Conservation (phyloP, 208 protist species). For the Porcisia deanei region DNA sequence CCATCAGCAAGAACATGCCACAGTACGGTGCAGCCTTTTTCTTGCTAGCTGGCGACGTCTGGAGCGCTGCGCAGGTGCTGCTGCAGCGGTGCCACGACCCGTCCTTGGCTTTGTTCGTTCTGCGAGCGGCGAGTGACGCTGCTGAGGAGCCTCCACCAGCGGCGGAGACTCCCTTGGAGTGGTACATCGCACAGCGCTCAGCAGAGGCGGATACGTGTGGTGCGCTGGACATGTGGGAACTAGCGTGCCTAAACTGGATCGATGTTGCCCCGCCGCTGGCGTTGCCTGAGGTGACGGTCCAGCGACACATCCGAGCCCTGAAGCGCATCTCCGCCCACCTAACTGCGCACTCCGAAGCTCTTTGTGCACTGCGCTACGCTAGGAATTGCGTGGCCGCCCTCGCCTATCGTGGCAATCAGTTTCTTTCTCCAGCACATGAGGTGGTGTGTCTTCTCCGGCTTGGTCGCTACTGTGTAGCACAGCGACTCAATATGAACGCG, state of each 20-base stretch:
- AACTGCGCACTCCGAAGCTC: constrained; percentile 57
- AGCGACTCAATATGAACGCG: constrained; percentile 46
- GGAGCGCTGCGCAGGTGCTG: constrained; percentile 86
- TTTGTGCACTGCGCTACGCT: constrained; percentile 59
- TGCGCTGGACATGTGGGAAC: constrained; percentile 64
- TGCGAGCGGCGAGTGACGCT: constrained; percentile 47
- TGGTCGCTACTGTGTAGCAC: constrained; percentile 54
- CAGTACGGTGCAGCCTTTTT: constrained; percentile 94
- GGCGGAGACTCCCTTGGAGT: constrained; percentile 29
- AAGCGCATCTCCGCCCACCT: constrained; percentile 43
- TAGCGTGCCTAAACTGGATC: constrained; percentile 63
- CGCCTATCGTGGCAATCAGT: constrained; percentile 36
- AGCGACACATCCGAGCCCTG: constrained; percentile 34
- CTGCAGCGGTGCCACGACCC: constrained; percentile 76
- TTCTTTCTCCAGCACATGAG: constrained; percentile 47
- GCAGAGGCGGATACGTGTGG: constrained; percentile 29
- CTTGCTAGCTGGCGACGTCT: constrained; percentile 84
- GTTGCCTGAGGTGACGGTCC: constrained; percentile 21
- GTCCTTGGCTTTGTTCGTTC: constrained; percentile 76
- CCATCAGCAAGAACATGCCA: constrained; percentile 86
- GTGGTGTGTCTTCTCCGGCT: constrained; percentile 54
- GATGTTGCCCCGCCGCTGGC: constrained; percentile 23
- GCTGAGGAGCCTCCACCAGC: background rate
- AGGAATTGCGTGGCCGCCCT: constrained; percentile 45
- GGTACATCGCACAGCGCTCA: constrained; percentile 28